Evolutionary conservation across 1,284 basidiomycete species (phyloP).

Genomic region (Cyathus olla): DNA sequence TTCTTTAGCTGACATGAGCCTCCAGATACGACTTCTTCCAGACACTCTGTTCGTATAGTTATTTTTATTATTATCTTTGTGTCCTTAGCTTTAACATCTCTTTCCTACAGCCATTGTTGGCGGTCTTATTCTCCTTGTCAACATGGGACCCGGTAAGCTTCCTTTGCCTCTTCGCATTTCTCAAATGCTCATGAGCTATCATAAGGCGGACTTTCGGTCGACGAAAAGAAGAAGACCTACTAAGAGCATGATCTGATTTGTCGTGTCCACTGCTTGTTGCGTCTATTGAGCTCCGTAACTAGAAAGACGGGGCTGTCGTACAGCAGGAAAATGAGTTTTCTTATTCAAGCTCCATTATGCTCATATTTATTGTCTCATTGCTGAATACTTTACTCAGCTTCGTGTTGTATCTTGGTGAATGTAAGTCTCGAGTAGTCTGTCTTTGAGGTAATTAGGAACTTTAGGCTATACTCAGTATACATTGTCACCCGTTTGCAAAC

Average conservation of each 20-base stretch:
- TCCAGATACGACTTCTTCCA: conserved; percentile 93
- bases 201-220: conserved; percentile 92
- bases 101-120: conserved; percentile 88
- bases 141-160: conserved; percentile 91
- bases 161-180: neutral
- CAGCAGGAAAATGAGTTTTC: too few species aligned
- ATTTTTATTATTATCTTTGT: conserved; percentile 7
- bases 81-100: conserved; percentile 19
- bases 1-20: conserved; percentile 22
- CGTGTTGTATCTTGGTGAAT: too few species aligned
- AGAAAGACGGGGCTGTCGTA: too few species aligned
- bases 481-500: too few species aligned
- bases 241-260: conserved; percentile 29
- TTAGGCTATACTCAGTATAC: too few species aligned
- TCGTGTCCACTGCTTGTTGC: too few species aligned
- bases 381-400: too few species aligned
- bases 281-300: too few species aligned
- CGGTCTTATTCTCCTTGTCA: conserved; percentile 96
- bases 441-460: too few species aligned
- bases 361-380: too few species aligned
- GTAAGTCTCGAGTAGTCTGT: too few species aligned
- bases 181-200: conserved; percentile 4
- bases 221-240: conserved; percentile 99
- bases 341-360: too few species aligned
- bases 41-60: conserved; percentile 78